These are phyloP conservation scores for Achaetomiella virescens DNA, from an alignment of 495 filamentous ascomycete species.

Conservation along the genomic window DNA sequence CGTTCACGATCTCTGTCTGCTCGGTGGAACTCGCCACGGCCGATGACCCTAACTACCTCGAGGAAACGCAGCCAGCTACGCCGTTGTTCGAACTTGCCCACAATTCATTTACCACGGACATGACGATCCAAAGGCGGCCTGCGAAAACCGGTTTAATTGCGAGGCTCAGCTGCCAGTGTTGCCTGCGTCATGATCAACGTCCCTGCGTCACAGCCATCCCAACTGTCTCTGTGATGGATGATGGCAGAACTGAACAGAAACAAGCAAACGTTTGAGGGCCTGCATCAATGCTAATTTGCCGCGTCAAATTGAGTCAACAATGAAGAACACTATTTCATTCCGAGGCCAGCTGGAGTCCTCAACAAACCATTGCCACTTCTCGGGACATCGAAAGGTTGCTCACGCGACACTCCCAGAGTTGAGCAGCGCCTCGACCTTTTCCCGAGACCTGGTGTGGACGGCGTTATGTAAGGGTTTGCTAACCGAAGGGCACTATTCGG, in stretches of 20 bases:
- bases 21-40: not conserved
- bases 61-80: not conserved
- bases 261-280: too few species aligned
- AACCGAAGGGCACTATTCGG: constrained; percentile 1
- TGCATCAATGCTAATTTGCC: too few species aligned
- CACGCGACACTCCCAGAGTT: not conserved
- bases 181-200: too few species aligned
- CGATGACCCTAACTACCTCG: not conserved
- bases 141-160: too few species aligned
- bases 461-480: constrained; percentile 21
- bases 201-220: too few species aligned
- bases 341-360: too few species aligned
- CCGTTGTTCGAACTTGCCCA: not conserved
- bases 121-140: not conserved
- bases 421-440: not conserved
- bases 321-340: too few species aligned
- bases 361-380: not conserved
- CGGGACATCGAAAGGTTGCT: not conserved
- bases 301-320: too few species aligned
- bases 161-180: too few species aligned
- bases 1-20: not conserved
- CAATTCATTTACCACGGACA: constrained; percentile 6
- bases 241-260: too few species aligned
- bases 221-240: too few species aligned
- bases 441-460: not conserved